Evolutionary conservation across 2,329 filamentous ascomycete species (phyloP).

Genomic region (Aspergillus neotritici): DNA sequence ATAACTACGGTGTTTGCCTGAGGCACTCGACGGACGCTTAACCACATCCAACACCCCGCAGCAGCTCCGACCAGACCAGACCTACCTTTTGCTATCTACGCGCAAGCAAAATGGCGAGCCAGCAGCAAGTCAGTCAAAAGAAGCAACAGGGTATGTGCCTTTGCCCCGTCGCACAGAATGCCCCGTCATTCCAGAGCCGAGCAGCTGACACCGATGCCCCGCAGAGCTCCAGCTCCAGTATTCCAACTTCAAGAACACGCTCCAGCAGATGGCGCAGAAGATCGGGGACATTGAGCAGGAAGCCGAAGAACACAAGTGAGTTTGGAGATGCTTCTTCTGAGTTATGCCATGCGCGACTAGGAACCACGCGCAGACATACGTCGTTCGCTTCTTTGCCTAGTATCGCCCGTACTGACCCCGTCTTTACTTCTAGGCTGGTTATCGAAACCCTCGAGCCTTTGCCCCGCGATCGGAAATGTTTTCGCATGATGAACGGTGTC

Average conservation of each 20-base stretch:
- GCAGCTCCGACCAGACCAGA: slow-evolving; percentile 26
- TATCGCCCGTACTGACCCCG: slow-evolving; percentile 14
- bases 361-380: too few relatives aligned
- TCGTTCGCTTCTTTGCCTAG: neutral
- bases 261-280: slow-evolving; percentile 91
- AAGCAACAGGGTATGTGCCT: slow-evolving; percentile 43
- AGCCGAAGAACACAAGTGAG: slow-evolving; percentile 95
- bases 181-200: neutral
- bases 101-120: slow-evolving; percentile 33
- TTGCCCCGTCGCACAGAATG: neutral
- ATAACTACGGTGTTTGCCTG: too few relatives aligned
- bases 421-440: slow-evolving; percentile 62
- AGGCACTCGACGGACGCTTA: too few relatives aligned
- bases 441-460: slow-evolving; percentile 85
- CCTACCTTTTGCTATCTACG: slow-evolving; percentile 10
- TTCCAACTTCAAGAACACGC: slow-evolving; percentile 57
- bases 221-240: slow-evolving; percentile 48
- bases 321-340: slow-evolving; percentile 6
- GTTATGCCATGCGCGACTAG: too few relatives aligned
- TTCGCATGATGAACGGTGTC: slow-evolving; percentile 97
- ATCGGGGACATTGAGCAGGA: slow-evolving; percentile 98
- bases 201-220: slow-evolving; percentile 8
- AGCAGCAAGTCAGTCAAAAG: slow-evolving; percentile 37
- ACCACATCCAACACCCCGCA: slow-evolving; percentile 28
- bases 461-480: slow-evolving; percentile 83